Conservation (phyloP, 2,329 filamentous ascomycete genomes). For the Beauveria sp. region DNA sequence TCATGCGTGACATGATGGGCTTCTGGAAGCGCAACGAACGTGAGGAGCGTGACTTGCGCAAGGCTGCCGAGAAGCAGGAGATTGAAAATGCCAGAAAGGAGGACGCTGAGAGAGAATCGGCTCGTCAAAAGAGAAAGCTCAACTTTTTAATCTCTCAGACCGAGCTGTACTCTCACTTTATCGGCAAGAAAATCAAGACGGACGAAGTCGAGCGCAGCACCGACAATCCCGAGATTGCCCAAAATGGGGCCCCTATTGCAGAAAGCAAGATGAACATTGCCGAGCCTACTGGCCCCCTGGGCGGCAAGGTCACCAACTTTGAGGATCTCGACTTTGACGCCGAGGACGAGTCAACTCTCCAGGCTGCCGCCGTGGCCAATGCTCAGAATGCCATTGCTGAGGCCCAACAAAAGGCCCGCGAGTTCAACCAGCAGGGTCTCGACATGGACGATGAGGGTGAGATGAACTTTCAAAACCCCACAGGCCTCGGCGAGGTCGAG, state of each 20-base stretch:
- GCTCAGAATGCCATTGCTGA: conserved; percentile 93
- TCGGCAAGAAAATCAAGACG: conserved; percentile 98
- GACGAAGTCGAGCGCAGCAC: conserved; percentile 88
- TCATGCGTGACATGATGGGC: conserved; percentile 98
- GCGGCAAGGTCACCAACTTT: conserved; percentile 79
- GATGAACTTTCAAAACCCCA: conserved; percentile 99
- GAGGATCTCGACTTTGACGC: conserved; percentile 94
- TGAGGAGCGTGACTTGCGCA: conserved; percentile 89
- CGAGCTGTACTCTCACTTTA: conserved; percentile 97
- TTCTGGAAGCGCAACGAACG: conserved; percentile 99
- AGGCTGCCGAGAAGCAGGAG: conserved; percentile 91
- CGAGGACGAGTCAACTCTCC: conserved; percentile 77
- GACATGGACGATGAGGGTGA: conserved; percentile 86
- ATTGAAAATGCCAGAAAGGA: conserved; percentile 94
- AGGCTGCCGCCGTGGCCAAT: conserved; percentile 84
- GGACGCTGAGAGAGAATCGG: conserved; percentile 94
- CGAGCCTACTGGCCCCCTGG: conserved; percentile 46
- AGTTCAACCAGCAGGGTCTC: conserved; percentile 72
- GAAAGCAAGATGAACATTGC: conserved; percentile 41
- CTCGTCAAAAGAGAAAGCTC: conserved; percentile 94
- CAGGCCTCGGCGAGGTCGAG: conserved; percentile 86
- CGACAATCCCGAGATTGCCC: conserved; percentile 66
- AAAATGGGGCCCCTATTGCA: conserved; percentile 35
- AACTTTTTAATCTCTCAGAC: conserved; percentile 99
- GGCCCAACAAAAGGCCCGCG: conserved; percentile 84